phyloP scores from a whole-genome alignment of 345 rosid genomes.

The Lepidium africanum region DNA sequence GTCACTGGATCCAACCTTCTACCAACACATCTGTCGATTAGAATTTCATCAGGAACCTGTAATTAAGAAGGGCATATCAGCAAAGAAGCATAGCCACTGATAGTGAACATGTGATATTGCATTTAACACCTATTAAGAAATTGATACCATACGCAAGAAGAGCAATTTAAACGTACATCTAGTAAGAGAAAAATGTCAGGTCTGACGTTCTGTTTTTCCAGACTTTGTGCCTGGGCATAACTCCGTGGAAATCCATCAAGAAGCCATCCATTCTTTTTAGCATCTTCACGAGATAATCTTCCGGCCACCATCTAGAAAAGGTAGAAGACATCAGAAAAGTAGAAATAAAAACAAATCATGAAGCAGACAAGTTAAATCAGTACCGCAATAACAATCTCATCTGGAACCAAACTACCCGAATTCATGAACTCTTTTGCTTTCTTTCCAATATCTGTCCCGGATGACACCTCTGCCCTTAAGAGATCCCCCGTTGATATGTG shows the following conservation, averaged over 20 bases:
- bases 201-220: slow-evolving; percentile 57
- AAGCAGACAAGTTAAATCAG: neutral
- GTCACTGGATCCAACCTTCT: slow-evolving; percentile 72
- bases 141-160: neutral
- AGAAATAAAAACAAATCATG: neutral
- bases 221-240: slow-evolving; percentile 67
- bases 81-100: slow-evolving; percentile 15
- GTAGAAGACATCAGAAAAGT: neutral
- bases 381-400: slow-evolving; percentile 79
- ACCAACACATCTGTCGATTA: slow-evolving; percentile 87
- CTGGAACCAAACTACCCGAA: slow-evolving; percentile 76
- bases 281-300: slow-evolving; percentile 60
- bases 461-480: slow-evolving; percentile 71
- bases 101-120: neutral
- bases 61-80: slow-evolving; percentile 28
- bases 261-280: slow-evolving; percentile 79
- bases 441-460: slow-evolving; percentile 69
- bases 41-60: slow-evolving; percentile 96
- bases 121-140: neutral
- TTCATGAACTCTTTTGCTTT: slow-evolving; percentile 77
- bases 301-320: slow-evolving; percentile 53
- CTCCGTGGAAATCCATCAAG: slow-evolving; percentile 88
- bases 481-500: slow-evolving; percentile 94
- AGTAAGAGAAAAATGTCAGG: slow-evolving; percentile 68
- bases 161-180: slow-evolving; percentile 45